Conservation (phyloP, 768 basidiomycete species). For the Suillus placidus region DNA sequence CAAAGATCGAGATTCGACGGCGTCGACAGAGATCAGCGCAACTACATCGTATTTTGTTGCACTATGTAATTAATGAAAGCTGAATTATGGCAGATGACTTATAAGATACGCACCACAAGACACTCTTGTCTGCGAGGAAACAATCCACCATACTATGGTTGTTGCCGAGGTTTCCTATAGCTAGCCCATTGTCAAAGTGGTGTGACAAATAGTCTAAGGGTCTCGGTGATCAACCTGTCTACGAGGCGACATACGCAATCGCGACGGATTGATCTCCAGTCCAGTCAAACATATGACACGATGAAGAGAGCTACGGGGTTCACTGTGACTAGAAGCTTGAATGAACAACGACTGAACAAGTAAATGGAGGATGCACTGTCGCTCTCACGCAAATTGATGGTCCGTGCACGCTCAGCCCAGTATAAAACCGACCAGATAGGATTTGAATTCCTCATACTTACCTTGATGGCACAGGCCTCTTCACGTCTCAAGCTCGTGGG, state of each 20-base stretch:
- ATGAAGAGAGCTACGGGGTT: neutral
- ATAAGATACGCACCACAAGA: neutral
- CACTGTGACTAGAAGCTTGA: neutral
- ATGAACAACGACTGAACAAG: neutral
- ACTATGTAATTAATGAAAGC: neutral
- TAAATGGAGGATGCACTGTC: neutral
- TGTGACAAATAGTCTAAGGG: neutral
- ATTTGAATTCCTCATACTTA: slow-evolving; percentile 47
- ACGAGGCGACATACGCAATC: neutral
- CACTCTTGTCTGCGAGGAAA: neutral
- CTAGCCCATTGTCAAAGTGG: neutral
- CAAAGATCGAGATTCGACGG: neutral
- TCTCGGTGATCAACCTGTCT: neutral
- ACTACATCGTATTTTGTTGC: neutral
- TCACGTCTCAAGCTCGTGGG: slow-evolving; percentile 60
- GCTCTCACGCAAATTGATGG: slow-evolving; percentile 16
- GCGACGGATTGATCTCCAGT: neutral
- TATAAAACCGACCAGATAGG: slow-evolving; percentile 19
- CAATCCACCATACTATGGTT: neutral
- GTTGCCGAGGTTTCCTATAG: neutral
- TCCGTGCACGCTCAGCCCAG: slow-evolving; percentile 23
- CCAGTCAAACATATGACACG: neutral
- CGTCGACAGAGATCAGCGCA: neutral
- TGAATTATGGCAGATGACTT: neutral
- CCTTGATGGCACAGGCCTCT: slow-evolving; percentile 64